Base-by-base conservation (phyloP, 441 rosid genomes). In the Aquilaria agallochum region DNA sequence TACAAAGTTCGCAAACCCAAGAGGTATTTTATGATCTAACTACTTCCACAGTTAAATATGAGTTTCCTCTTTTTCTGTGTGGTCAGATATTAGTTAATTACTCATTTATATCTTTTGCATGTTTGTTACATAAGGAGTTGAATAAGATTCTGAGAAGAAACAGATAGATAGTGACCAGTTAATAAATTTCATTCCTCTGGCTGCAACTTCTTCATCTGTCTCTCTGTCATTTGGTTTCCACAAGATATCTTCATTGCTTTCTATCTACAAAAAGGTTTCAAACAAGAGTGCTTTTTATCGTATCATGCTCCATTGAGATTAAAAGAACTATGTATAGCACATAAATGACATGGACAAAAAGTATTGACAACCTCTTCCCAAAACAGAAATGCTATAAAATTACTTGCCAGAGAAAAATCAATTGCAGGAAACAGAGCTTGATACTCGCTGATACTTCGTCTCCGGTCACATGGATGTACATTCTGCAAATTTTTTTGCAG, bases 181-280 rank as follows among this genome's bases (percentile, higher is more conserved):
- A 49, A 89, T 42, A 59, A 94, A 89, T 78, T 84, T 54, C 73
- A 74, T 72, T 66, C 98, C 98, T 77, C 98, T 85, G 14, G 74
- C 84, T 56, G 95, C 92, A 79, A 88, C 85, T 70, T 86, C 83
- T 73, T 88, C 90, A 44, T 71, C 5, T 69, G 58, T 50, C 73
- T 94, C 98, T 67, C 97, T 83, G 55, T 76, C 70, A 56, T 90
- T 78, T 4, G 87, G 71, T 56, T 40, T 80, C 98, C 98, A 90
- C 81, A 88, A 65, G 72, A 75, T 60, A 56, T 90, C 97, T 15
- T 82, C 68, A 53, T 87, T 74, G 27, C 33, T 85, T 76, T 87
- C 91, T 59, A 93, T 87, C 98, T 93, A 31, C 45, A 27, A 57
- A 49, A 63, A 61, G 46, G 9, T 54, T 51, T 4, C 31, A 50